These are phyloP conservation scores for Amanita molliuscula DNA, from an alignment of 768 basidiomycete species.

Conservation along the genomic window DNA sequence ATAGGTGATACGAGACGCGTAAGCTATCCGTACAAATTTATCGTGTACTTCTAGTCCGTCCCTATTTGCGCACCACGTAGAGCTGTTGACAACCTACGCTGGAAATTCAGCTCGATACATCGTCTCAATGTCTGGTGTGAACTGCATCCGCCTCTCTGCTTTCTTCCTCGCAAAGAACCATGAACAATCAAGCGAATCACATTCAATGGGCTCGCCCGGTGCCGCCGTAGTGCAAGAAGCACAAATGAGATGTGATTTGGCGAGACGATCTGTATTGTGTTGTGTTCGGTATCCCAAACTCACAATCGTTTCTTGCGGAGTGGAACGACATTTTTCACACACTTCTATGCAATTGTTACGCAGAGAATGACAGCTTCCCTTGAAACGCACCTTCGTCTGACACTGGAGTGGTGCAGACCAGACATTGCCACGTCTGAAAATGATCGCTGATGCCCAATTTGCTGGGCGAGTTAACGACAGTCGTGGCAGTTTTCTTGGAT, in stretches of 20 bases:
- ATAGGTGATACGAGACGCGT: constrained; percentile 10
- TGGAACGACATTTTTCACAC: constrained; percentile 50
- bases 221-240: constrained; percentile 53
- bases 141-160: constrained; percentile 32
- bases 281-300: constrained; percentile 45
- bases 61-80: background rate
- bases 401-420: constrained; percentile 52
- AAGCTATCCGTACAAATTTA: background rate
- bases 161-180: constrained; percentile 70
- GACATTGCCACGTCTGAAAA: constrained; percentile 60
- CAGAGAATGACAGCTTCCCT: background rate
- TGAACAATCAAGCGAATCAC: constrained; percentile 81
- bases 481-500: constrained; percentile 12
- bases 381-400: constrained; percentile 9
- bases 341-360: constrained; percentile 30
- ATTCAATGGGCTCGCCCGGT: constrained; percentile 49
- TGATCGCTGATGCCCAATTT: constrained; percentile 61
- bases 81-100: constrained; percentile 9
- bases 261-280: constrained; percentile 42
- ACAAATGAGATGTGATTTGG: constrained; percentile 60
- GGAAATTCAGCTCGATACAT: constrained; percentile 9
- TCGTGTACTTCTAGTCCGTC: background rate
- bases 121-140: constrained; percentile 22
- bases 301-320: constrained; percentile 45
- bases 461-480: constrained; percentile 22